phyloP scores from a whole-genome alignment of 1,139 yeast genomes.

The Lodderomyces metapsilosis region DNA sequence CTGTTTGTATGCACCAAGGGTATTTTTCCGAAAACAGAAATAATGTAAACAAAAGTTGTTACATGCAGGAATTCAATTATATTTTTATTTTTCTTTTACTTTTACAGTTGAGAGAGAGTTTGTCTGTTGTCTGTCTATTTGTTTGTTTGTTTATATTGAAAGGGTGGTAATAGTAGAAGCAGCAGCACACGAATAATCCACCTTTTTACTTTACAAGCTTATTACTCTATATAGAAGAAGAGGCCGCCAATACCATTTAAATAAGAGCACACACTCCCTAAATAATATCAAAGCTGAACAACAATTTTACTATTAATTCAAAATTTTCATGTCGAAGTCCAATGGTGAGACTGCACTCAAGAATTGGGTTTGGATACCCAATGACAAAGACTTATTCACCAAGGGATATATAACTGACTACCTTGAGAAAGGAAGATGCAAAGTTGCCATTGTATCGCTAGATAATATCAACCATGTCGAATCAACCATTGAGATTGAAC shows the following conservation, averaged over 20 bases:
- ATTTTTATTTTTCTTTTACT: background rate
- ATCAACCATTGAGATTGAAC: constrained; percentile 34
- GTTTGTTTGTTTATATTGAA: no score
- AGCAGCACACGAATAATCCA: no score
- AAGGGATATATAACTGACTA: constrained; percentile 69
- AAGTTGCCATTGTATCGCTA: constrained; percentile 44
- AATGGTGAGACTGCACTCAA: constrained; percentile 11
- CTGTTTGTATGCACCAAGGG: no score
- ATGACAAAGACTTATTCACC: constrained; percentile 58
- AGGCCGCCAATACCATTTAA: no score
- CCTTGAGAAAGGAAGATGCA: constrained; percentile 46
- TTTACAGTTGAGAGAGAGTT: background rate
- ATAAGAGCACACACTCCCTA: no score
- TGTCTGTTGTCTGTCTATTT: no score
- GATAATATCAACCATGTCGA: constrained; percentile 14
- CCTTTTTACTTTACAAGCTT: no score
- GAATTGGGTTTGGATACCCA: constrained; percentile 43
- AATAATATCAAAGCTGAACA: no score
- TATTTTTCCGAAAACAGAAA: background rate
- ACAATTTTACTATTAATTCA: no score
- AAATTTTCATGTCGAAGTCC: background rate
- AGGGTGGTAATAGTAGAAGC: no score
- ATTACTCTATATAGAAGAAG: no score
- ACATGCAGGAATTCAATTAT: background rate
- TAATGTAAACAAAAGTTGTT: background rate